phyloP scores from a whole-genome alignment of 306 rosid genomes.

The Ormosia emarginata region DNA sequence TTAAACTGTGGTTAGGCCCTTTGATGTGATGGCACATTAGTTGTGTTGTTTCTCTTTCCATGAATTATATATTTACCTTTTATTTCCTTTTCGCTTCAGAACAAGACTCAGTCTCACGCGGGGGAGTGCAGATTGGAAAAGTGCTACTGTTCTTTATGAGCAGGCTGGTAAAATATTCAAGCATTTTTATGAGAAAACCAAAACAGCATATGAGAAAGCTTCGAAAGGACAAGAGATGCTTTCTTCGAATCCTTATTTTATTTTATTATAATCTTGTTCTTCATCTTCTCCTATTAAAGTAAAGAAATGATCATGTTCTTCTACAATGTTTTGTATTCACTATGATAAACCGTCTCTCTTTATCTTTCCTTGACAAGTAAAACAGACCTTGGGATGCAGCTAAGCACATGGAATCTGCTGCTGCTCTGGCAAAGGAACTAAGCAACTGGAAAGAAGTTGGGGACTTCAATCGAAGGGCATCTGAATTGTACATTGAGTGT shows the following conservation, averaged over 20 bases:
- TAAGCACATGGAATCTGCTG: conserved; percentile 97
- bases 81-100: conserved; percentile 32
- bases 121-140: conserved; percentile 93
- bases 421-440: conserved; percentile 81
- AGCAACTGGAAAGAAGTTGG: conserved; percentile 73
- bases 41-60: neutral
- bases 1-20: neutral
- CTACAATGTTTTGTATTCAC: conserved; percentile 6
- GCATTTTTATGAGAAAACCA: conserved; percentile 61
- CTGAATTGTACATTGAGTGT: too few relatives aligned
- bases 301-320: neutral
- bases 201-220: conserved; percentile 84
- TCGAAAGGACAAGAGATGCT: conserved; percentile 95
- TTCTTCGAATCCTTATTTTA: conserved; percentile 79
- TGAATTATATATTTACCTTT: neutral
- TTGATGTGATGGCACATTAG: neutral
- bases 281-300: neutral
- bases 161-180: conserved; percentile 65
- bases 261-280: neutral
- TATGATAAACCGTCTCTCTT: neutral
- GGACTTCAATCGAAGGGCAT: conserved; percentile 83
- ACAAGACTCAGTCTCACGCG: conserved; percentile 86
- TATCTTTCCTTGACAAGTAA: conserved; percentile 45
- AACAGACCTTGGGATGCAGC: conserved; percentile 98
- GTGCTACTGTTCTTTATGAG: conserved; percentile 80